phyloP scores from a whole-genome alignment of 75 land plant species.

The Isoetes taiwanensis region DNA sequence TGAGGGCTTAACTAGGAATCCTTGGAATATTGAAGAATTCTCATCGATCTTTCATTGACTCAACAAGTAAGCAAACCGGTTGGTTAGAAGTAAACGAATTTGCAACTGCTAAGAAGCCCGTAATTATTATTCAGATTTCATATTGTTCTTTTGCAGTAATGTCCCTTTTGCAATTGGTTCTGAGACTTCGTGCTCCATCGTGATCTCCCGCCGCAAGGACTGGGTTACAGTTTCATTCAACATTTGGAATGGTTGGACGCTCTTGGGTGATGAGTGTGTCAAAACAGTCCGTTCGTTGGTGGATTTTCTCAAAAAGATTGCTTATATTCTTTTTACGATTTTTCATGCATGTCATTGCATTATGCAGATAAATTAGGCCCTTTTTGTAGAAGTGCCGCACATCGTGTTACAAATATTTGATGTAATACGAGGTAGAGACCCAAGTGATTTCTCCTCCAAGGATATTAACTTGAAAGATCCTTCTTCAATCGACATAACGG shows the following conservation, averaged over 20 bases:
- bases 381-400: constrained; percentile 53
- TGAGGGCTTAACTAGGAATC: constrained; percentile 78
- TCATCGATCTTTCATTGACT: constrained; percentile 60
- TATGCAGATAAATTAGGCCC: constrained; percentile 71
- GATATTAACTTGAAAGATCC: constrained; percentile 48
- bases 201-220: constrained; percentile 70
- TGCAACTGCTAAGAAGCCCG: constrained; percentile 6
- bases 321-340: not conserved
- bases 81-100: too few relatives aligned
- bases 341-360: not conserved
- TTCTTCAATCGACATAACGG: constrained; percentile 49
- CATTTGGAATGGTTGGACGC: constrained; percentile 74
- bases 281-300: too few relatives aligned
- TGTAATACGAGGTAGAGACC: constrained; percentile 67
- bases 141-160: constrained; percentile 17
- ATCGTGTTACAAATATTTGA: constrained; percentile 57
- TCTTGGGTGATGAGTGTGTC: constrained; percentile 63
- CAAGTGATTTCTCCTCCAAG: constrained; percentile 51
- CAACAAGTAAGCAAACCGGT: constrained; percentile 76
- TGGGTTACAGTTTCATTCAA: constrained; percentile 66
- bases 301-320: not conserved
- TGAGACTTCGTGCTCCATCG: constrained; percentile 66
- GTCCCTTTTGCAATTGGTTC: constrained; percentile 81
- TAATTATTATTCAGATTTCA: not conserved
- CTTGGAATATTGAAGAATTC: constrained; percentile 71